Evolutionary conservation across 495 filamentous ascomycete species (phyloP).

Genomic region (Penicillium paradoxum): DNA sequence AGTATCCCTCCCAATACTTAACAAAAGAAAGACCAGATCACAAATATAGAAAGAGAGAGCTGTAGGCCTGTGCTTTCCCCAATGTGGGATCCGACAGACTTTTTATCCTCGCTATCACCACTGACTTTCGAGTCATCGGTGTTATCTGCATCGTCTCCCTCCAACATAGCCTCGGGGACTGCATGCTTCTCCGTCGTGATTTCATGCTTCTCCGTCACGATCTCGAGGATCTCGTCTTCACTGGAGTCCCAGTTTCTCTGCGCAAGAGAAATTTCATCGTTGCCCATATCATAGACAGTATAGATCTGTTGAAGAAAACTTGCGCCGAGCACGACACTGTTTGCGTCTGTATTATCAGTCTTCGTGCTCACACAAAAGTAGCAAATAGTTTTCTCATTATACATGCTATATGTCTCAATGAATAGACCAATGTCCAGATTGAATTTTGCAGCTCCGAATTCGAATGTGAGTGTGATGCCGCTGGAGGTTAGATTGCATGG

Average conservation of each 20-base stretch:
- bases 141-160: too few species aligned
- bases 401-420: too few species aligned
- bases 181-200: too few species aligned
- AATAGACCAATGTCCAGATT: too few species aligned
- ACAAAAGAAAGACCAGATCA: not conserved
- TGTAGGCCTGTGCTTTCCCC: not conserved
- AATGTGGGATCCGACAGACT: not conserved
- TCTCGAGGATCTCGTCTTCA: not conserved
- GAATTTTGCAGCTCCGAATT: too few species aligned
- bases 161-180: too few species aligned
- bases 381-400: too few species aligned
- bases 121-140: too few species aligned
- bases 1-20: not conserved
- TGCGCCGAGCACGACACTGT: not conserved
- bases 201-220: too few species aligned
- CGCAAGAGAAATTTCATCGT: constrained; percentile 10
- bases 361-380: too few species aligned
- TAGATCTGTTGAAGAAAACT: constrained; percentile 9
- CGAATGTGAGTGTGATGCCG: too few species aligned
- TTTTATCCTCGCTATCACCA: not conserved
- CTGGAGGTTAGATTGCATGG: too few species aligned
- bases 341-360: not conserved
- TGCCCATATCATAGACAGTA: constrained; percentile 10
- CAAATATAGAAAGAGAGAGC: not conserved
- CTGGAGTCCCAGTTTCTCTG: not conserved